phyloP scores from a whole-genome alignment of 1,139 yeast species.

The Kodamaea sp. region DNA sequence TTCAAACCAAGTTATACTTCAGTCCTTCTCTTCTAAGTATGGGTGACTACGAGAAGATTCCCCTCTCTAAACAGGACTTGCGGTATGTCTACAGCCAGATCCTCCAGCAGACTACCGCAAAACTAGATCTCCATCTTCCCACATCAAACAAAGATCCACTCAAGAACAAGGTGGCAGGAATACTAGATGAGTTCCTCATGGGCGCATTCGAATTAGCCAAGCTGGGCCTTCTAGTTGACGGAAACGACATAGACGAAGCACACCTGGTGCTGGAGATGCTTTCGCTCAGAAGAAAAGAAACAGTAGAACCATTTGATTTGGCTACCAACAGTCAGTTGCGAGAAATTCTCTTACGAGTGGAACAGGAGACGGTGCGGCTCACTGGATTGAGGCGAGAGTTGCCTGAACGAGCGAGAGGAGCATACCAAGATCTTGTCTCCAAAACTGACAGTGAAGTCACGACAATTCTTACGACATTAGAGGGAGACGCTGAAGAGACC shows the following conservation, averaged over 20 bases:
- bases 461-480: slow-evolving; percentile 21
- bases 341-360: slow-evolving; percentile 53
- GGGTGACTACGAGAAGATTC: slow-evolving; percentile 35
- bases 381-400: slow-evolving; percentile 53
- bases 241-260: slow-evolving; percentile 27
- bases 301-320: slow-evolving; percentile 63
- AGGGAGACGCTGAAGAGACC: slow-evolving; percentile 13
- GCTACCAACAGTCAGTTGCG: slow-evolving; percentile 57
- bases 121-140: slow-evolving; percentile 52
- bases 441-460: slow-evolving; percentile 38
- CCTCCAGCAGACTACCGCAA: slow-evolving; percentile 37
- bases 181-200: slow-evolving; percentile 45
- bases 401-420: slow-evolving; percentile 39
- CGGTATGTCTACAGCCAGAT: slow-evolving; percentile 47
- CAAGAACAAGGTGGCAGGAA: slow-evolving; percentile 42
- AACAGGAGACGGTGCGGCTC: slow-evolving; percentile 55
- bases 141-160: slow-evolving; percentile 46
- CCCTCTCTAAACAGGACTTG: slow-evolving; percentile 52
- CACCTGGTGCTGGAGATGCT: slow-evolving; percentile 23
- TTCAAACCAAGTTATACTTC: too few species aligned
- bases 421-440: slow-evolving; percentile 30
- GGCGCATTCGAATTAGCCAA: slow-evolving; percentile 55
- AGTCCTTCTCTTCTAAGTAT: too few species aligned
- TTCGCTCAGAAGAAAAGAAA: slow-evolving; percentile 34
- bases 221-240: slow-evolving; percentile 53